Percentiles rank a stretch among this genome's conserved stretches.
phyloP scores from a whole-genome alignment of 345 rosid species.

The Microcos paniculata region DNA sequence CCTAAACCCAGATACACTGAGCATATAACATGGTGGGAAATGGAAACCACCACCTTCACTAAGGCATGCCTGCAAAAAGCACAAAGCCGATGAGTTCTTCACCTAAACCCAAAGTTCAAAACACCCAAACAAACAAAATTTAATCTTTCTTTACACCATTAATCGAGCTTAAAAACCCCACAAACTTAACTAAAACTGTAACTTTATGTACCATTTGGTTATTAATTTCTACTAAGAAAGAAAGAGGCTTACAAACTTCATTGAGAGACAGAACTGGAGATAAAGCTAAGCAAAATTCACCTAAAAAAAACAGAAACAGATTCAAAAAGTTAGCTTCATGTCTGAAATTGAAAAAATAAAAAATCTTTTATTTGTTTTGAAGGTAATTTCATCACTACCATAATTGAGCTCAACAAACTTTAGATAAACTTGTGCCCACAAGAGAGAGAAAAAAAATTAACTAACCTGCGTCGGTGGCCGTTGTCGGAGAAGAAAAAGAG shows the following conservation, averaged over 20 bases:
- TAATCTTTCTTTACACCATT: neutral
- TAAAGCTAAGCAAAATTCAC: neutral
- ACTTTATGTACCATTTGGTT: neutral
- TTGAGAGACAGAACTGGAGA: conserved; percentile 20
- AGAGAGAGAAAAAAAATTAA: no score
- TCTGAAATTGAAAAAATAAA: neutral
- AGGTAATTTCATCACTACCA: no score
- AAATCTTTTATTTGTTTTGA: no score
- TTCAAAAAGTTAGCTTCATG: neutral
- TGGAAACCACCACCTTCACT: conserved; percentile 68
- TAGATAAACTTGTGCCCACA: no score
- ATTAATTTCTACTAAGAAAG: conserved; percentile 4
- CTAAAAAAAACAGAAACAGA: neutral
- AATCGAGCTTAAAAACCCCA: neutral
- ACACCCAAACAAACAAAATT: neutral
- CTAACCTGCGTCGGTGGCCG: no score
- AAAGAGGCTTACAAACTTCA: conserved; percentile 59
- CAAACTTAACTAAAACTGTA: neutral
- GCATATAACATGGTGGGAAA: conserved; percentile 65
- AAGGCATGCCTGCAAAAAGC: conserved; percentile 68
- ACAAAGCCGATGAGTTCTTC: neutral
- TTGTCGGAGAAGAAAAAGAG: no score
- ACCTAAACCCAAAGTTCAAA: neutral
- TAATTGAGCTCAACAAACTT: no score
- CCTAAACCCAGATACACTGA: conserved; percentile 61